Evolutionary conservation across 805 yeast genomes (phyloP).

Genomic region (Hanseniaspora lindneri): DNA sequence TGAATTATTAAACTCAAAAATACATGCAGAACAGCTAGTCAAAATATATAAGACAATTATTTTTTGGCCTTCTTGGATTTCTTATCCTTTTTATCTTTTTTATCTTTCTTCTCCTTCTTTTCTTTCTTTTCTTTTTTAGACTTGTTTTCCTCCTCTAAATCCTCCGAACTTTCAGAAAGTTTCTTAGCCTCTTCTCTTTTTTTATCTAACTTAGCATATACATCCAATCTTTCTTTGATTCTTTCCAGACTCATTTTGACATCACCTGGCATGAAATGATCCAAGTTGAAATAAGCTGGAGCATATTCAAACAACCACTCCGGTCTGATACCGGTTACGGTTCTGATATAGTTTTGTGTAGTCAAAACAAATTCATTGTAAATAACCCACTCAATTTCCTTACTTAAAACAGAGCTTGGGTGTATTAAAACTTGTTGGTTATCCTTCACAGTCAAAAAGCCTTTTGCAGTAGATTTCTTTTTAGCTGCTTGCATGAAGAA

Average conservation of each 20-base stretch:
- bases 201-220: conserved; percentile 30
- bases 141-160: background rate
- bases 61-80: conserved; percentile 1
- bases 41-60: background rate
- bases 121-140: conserved; percentile 11
- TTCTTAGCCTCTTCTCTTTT: conserved; percentile 20
- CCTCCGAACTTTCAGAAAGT: conserved; percentile 7
- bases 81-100: conserved; percentile 7
- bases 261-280: conserved; percentile 58
- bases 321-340: conserved; percentile 81
- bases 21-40: too few relatives aligned
- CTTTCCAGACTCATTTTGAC: conserved; percentile 58
- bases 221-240: conserved; percentile 40
- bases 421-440: conserved; percentile 91
- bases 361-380: conserved; percentile 94
- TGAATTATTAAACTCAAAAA: background rate
- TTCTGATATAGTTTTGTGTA: conserved; percentile 83
- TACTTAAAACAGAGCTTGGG: conserved; percentile 84
- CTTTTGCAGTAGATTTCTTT: conserved; percentile 66
- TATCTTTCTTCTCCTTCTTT: conserved; percentile 9
- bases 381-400: conserved; percentile 83
- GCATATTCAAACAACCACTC: conserved; percentile 81
- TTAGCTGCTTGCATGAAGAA: conserved; percentile 98
- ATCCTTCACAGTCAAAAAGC: conserved; percentile 86
- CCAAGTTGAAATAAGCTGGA: conserved; percentile 54